Evolutionary conservation across 345 rosid genomes (phyloP), one percentile per base, ranked within the genome.

Genomic region (Geranium brycei): DNA sequence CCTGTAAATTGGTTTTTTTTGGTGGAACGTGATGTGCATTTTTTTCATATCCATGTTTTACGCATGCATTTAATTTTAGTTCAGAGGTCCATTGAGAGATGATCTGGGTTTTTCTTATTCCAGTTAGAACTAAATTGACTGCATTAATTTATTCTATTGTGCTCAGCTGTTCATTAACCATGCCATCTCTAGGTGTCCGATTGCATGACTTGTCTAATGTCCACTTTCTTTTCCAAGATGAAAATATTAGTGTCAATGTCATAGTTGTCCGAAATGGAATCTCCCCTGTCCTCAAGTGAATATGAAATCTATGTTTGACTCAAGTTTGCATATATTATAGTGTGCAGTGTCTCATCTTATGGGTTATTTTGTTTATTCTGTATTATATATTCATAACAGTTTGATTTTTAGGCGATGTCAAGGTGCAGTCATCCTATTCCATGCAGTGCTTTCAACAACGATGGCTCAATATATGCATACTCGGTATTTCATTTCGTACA

Each of bases 391-490:
- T 19, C 5, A 59, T 7, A 59, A 2, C 2, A 19, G 30, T 41
- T 31, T 41, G 60, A 65, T 61, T 82, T 71, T 51, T 87, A 93
- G 99, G 99, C 97, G 47, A 86, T 88, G 96, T 58, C 85, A 60
- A 82, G 97, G 73, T 93, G 99, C 78, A 78, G 78, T 64, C 96
- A 78, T 58, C 95, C 99, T 51, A 91, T 93, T 66, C 80, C 99
- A 35, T 82, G 91, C 85, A 79, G 99, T 74, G 53, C 96, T 5
- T 93, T 95, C 83, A 95, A 91, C 82, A 84, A 78, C 31, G 99
- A 95, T 69, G 97, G 99, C 17, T 95, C 97, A n/a, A 77, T 95
- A 66, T 93, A 63, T 67, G 99, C 97, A 10, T 88, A 93, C 77
- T 77, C 99, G 78, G 99, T 93, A 10, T 6, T 7, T 41, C 53